Evolutionary conservation across 345 rosid genomes (phyloP).

Genomic region (Brassica rapa): DNA sequence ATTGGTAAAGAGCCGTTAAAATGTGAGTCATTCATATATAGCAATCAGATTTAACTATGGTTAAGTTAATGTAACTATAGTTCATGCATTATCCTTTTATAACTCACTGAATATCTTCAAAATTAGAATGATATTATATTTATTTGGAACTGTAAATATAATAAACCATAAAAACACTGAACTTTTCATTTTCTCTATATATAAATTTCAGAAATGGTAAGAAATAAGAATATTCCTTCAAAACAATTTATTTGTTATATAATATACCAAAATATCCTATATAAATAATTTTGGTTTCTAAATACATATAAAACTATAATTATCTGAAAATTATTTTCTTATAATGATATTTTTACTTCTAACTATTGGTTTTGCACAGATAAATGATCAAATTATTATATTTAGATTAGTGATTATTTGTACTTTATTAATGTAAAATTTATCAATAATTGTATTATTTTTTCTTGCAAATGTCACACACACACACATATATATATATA

Average conservation of each 20-base stretch:
- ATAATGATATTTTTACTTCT: not conserved
- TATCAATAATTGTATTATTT: not conserved
- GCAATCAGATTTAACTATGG: slow-evolving; percentile 34
- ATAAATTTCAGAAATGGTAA: not conserved
- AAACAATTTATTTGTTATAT: too few relatives aligned
- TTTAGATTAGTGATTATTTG: not conserved
- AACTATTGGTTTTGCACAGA: not conserved
- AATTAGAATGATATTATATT: not conserved
- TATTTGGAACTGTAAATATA: not conserved
- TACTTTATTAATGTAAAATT: not conserved
- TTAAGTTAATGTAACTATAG: slow-evolving; percentile 32
- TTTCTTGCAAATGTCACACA: not conserved
- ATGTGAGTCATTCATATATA: slow-evolving; percentile 40
- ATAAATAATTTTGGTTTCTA: not conserved
- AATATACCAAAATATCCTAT: not conserved
- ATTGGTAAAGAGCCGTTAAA: slow-evolving; percentile 38
- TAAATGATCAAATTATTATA: not conserved
- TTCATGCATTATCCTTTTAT: slow-evolving; percentile 16
- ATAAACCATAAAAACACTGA: not conserved
- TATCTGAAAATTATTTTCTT: not conserved
- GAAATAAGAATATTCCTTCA: too few relatives aligned
- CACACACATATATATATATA: not conserved
- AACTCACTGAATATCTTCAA: slow-evolving; percentile 8
- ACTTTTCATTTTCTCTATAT: not conserved
- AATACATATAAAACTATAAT: not conserved